These are phyloP conservation scores for Penicillium verhagenii DNA, from an alignment of 495 filamentous ascomycete species.

Conservation along the genomic window DNA sequence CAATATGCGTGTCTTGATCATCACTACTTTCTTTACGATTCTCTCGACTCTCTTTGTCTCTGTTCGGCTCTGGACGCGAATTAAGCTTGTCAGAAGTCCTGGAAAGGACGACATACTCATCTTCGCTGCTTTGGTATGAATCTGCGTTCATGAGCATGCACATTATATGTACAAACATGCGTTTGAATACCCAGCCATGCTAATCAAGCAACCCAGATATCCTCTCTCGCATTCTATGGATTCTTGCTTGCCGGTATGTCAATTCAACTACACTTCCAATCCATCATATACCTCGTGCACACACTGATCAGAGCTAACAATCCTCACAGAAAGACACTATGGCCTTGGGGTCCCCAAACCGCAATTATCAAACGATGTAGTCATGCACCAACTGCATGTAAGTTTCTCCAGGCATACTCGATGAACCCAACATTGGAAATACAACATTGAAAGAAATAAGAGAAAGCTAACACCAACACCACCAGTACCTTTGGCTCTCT, in stretches of 20 bases:
- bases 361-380: background rate
- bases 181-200: background rate
- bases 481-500: constrained; percentile 36
- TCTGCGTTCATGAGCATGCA: background rate
- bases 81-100: constrained; percentile 29
- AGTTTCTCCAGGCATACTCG: background rate
- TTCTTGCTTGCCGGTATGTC: constrained; percentile 31
- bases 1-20: constrained; percentile 16
- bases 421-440: background rate
- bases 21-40: constrained; percentile 24
- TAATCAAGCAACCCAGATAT: constrained; percentile 13
- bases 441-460: background rate
- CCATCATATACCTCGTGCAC: too few species aligned
- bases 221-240: constrained; percentile 22
- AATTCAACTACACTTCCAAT: background rate
- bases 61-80: constrained; percentile 32
- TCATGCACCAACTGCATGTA: constrained; percentile 14
- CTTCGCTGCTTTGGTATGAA: constrained; percentile 29
- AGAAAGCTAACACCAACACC: background rate
- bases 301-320: constrained; percentile 4
- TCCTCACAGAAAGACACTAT: constrained; percentile 15
- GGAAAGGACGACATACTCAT: constrained; percentile 40
- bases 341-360: constrained; percentile 9
- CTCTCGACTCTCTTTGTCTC: constrained; percentile 29
- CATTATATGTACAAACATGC: background rate